Base-by-base conservation (phyloP, 2,329 filamentous ascomycete genomes). In the Escovopsis sp. region DNA sequence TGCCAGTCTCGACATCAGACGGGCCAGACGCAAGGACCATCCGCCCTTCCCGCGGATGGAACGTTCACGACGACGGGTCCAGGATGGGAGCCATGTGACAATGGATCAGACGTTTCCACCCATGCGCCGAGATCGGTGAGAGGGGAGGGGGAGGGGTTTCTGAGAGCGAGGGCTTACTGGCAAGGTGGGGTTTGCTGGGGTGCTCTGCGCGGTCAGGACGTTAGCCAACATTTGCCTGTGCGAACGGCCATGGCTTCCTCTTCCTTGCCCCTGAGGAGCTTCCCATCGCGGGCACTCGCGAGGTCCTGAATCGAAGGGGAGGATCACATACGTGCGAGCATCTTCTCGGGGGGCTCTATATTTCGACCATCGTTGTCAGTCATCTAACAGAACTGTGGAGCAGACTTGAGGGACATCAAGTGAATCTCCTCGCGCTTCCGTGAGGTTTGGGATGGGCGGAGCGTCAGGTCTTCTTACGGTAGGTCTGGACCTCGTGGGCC, bases 401-500 rank as follows among this genome's bases (percentile, higher is more conserved):
- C 14, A 27, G 27, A 21, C 15, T 23, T 23, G 6, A 23, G 10
- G 21, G n/a, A n/a, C n/a, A n/a, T n/a, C 27, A 28, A 28, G 27
- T n/a, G n/a, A n/a, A 5, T 28, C 27, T n/a, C n/a, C 15, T 27
- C 21, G 17, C 5, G 17, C 17, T 28, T 21, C 26, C 35, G 21
- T 35, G 16, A n/a, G n/a, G 11, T 19, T 14, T 14, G 17, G 9
- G 33, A n/a, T 25, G 15, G 19, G 6, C 3, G 26, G 26, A 23
- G 9, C 5, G 15, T 13, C 14, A 38, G 36, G 35, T 19, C 11
- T 17, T 14, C 72, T 67, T 60, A 78, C 73, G 71, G 52, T 65
- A 84, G 15, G 79, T 86, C 58, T 83, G 76, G 47, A 85, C 79
- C 52, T 76, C 61, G 58, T 85, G 79, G 51, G 80, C 79, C 66